Conservation (phyloP, 2,329 filamentous ascomycete species). For the Alternaria triticina region DNA sequence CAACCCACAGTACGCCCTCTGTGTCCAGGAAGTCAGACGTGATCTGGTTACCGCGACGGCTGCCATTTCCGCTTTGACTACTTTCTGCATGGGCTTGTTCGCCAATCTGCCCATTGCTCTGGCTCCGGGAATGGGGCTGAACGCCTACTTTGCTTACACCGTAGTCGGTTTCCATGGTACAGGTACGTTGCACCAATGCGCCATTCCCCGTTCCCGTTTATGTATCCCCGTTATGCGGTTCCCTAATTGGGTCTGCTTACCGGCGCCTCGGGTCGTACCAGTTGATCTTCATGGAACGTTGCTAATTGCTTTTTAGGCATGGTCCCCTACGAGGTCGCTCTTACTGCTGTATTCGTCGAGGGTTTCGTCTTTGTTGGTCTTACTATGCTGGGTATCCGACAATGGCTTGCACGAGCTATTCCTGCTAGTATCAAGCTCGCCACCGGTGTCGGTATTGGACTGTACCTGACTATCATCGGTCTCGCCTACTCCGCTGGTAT, state of each 20-base stretch:
- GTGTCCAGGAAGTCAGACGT: conserved; percentile 68
- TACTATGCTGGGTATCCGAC: conserved; percentile 73
- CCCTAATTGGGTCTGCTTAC: conserved; percentile 1
- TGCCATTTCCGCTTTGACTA: conserved; percentile 77
- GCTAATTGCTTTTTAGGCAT: conserved; percentile 45
- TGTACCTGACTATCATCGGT: conserved; percentile 79
- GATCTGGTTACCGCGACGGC: conserved; percentile 86
- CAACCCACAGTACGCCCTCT: conserved; percentile 68
- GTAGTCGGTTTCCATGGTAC: conserved; percentile 79
- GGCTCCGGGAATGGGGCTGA: conserved; percentile 80
- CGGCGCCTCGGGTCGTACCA: conserved; percentile 2
- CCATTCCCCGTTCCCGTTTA: conserved; percentile 21
- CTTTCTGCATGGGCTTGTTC: conserved; percentile 83
- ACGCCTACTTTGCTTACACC: conserved; percentile 85
- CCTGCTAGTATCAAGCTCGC: conserved; percentile 86
- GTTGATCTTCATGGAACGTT: conserved; percentile 5
- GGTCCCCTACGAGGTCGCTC: conserved; percentile 75
- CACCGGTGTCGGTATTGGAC: conserved; percentile 82
- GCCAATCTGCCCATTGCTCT: conserved; percentile 80
- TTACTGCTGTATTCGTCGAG: conserved; percentile 88
- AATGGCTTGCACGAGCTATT: conserved; percentile 72
- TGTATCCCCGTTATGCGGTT: conserved; percentile 15
- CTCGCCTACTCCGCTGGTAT: conserved; percentile 84
- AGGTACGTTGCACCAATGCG: conserved; percentile 51
- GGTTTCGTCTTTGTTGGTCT: conserved; percentile 84